A percentile compares a stretch with the other conserved stretches of the same genome.
These are phyloP conservation scores for Panaeolus cyanescens DNA, from an alignment of 768 basidiomycete species.

Conservation along the genomic window DNA sequence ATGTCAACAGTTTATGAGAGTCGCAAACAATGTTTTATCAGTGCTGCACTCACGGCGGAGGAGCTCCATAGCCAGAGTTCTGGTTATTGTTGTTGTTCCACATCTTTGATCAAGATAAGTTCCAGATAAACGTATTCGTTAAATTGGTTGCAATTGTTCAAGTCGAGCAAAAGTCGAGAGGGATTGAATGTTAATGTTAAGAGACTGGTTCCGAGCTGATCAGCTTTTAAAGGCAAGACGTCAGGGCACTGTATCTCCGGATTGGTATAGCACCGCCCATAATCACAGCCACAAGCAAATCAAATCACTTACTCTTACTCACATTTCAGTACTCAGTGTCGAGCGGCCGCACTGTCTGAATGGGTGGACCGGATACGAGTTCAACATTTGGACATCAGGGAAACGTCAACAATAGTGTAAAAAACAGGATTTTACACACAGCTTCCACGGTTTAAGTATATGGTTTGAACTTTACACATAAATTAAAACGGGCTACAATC, in stretches of 20 bases:
- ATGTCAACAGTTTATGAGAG: slow-evolving; percentile 1
- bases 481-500: no score
- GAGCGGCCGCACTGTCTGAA: neutral
- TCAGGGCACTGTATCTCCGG: neutral
- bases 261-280: neutral
- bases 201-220: neutral
- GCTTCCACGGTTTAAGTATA: no score
- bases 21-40: slow-evolving; percentile 1
- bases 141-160: neutral
- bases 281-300: neutral
- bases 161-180: neutral
- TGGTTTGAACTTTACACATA: no score
- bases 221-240: neutral
- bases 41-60: slow-evolving; percentile 21
- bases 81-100: slow-evolving; percentile 35
- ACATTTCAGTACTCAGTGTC: no score
- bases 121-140: neutral
- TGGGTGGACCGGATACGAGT: no score
- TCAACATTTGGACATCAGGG: no score
- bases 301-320: no score
- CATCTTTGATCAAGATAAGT: slow-evolving; percentile 15
- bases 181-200: no score
- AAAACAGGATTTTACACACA: no score
- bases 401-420: no score
- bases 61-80: slow-evolving; percentile 21